Evolutionary conservation across 495 filamentous ascomycete species (phyloP).

Genomic region (Penicillium angulare): DNA sequence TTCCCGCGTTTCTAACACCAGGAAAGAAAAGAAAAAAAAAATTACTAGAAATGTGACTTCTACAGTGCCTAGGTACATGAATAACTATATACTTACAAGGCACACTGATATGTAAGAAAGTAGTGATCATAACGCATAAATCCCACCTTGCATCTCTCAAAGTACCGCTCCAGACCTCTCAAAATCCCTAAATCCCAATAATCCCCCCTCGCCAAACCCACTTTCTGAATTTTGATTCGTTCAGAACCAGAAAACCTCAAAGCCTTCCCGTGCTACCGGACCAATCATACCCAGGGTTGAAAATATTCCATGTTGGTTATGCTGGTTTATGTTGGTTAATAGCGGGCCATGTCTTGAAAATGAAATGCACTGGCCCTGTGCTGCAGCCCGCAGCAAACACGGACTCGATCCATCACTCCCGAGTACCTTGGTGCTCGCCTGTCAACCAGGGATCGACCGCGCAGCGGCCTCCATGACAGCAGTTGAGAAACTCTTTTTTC

Average conservation of each 20-base stretch:
- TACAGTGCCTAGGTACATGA: too few species aligned
- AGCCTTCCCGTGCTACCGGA: slow-evolving; percentile 12
- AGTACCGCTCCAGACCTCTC: slow-evolving; percentile 22
- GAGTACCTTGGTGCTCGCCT: not conserved
- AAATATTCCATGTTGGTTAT: slow-evolving; percentile 12
- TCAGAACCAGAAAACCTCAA: not conserved
- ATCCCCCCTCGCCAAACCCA: slow-evolving; percentile 5
- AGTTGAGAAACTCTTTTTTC: slow-evolving; percentile 14
- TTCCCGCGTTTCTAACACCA: too few species aligned
- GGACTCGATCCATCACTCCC: slow-evolving; percentile 24
- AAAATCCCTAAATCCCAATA: not conserved
- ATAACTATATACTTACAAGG: too few species aligned
- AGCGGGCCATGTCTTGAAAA: slow-evolving; percentile 22
- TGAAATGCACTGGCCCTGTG: slow-evolving; percentile 28
- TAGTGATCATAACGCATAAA: too few species aligned
- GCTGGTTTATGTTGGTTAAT: slow-evolving; percentile 24
- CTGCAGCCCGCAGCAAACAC: slow-evolving; percentile 20
- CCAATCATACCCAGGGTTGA: slow-evolving; percentile 17
- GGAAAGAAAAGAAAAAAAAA: not conserved
- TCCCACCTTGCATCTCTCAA: slow-evolving; percentile 26
- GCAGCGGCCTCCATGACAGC: slow-evolving; percentile 34
- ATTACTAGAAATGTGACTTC: not conserved
- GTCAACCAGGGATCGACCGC: slow-evolving; percentile 33
- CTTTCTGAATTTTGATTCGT: not conserved
- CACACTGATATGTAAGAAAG: too few species aligned